Base-by-base conservation (phyloP, 2,329 filamentous ascomycete genomes). In the Exophiala mesophila region DNA sequence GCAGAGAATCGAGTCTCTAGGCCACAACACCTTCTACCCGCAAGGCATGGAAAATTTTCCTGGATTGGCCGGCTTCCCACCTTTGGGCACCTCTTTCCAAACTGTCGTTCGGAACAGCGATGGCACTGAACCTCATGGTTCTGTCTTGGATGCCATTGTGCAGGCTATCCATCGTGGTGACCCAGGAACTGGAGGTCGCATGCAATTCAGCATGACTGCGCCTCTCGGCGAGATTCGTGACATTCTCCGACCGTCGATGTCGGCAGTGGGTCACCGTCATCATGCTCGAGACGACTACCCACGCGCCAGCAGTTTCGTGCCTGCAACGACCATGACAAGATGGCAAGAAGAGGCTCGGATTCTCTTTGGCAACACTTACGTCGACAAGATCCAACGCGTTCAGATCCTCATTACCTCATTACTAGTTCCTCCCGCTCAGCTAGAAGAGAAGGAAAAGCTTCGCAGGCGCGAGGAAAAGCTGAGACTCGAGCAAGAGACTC, bases 331-430 rank as follows among this genome's bases (percentile, higher is more conserved):
- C 1, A 71, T 76, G 41, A 74, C 76, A 39, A 82, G 92, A 48
- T 98, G 94, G 83, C 79, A 85, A 59, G 88, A 96, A 59, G 94
- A 97, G 63, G 83, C 88, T 6, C 82, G 83, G 50, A 81, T 98
- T 62, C 74, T 97, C 1, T 97, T 92, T 63, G 85, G 85, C 18
- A 66, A 71, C 16, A 72, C 68, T 36, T 76, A 82, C 39, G 60
- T 77, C 3, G 88, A 95, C 36, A 85, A 85, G 59, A 76, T 81
- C 2, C 72, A 77, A 47, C 77, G 78, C 39, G 72, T 94, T 12
- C 67, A 82, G 50, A 82, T 78, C 53, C 75, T 79, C 2, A 76
- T 98, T 18, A 70, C 88, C 29, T 81, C 78, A 32, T 67, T 80
- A 29, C 76, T 98, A 48, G 82, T 90, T 2, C 92, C 92, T 29